A percentile compares a stretch with the other conserved stretches of the same genome.
Evolutionary conservation across 345 rosid genomes (phyloP).

Genomic region (Psidium friedrichsthalianum): DNA sequence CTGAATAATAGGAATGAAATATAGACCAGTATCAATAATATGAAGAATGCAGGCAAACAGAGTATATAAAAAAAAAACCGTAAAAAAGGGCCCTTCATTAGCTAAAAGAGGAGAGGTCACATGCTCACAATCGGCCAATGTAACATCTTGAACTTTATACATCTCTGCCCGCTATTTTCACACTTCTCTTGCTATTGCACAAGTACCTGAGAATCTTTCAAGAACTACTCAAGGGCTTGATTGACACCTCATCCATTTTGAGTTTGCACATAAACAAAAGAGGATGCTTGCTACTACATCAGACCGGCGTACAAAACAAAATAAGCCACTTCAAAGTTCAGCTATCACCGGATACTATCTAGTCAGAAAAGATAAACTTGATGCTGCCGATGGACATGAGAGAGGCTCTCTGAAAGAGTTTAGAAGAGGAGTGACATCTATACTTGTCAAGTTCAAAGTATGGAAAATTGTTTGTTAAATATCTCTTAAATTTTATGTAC

Average conservation of each 20-base stretch:
- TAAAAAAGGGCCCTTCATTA: neutral
- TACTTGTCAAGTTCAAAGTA: neutral
- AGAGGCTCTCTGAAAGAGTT: neutral
- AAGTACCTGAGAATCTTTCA: neutral
- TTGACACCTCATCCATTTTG: neutral
- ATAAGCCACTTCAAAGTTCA: neutral
- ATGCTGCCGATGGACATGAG: neutral
- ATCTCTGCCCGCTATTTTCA: neutral
- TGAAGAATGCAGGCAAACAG: neutral
- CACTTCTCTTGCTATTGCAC: neutral
- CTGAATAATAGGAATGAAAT: neutral
- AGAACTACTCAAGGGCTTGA: neutral
- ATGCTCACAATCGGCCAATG: neutral
- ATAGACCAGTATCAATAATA: neutral
- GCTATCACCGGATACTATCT: neutral
- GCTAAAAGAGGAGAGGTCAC: neutral
- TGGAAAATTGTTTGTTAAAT: neutral
- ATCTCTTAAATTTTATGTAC: no score
- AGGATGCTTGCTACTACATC: neutral
- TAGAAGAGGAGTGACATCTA: neutral
- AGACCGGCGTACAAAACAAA: neutral
- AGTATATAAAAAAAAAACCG: no score
- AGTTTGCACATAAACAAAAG: neutral
- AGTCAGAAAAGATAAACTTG: neutral
- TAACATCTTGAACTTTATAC: neutral